phyloP scores from a whole-genome alignment of 2,329 filamentous ascomycete species.

The Fusarium praegraminearum region DNA sequence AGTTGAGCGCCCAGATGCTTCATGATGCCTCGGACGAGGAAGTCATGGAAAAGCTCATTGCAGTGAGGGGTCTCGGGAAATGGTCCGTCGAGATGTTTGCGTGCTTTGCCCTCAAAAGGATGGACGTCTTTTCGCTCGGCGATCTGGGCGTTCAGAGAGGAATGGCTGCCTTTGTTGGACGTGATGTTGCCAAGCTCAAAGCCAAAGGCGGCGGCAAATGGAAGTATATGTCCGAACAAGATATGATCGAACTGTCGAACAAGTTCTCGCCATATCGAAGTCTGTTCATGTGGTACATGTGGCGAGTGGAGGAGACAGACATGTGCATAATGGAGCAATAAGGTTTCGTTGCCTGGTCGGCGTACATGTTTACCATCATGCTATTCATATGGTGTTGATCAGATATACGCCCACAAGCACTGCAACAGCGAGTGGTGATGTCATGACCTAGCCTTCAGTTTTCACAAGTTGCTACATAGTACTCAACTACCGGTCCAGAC shows the following conservation, averaged over 20 bases:
- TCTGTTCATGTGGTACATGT: slow-evolving; percentile 99
- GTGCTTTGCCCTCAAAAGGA: slow-evolving; percentile 91
- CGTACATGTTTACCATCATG: slow-evolving; percentile 26
- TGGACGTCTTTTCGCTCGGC: slow-evolving; percentile 93
- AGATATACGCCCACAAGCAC: slow-evolving; percentile 4
- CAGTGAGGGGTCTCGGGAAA: slow-evolving; percentile 85
- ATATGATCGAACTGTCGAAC: slow-evolving; percentile 87
- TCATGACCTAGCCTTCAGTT: slow-evolving; percentile 22
- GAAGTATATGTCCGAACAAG: slow-evolving; percentile 96
- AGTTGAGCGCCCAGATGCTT: slow-evolving; percentile 81
- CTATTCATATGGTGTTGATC: slow-evolving; percentile 17
- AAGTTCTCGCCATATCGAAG: slow-evolving; percentile 89
- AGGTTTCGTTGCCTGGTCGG: slow-evolving; percentile 32
- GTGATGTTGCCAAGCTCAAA: slow-evolving; percentile 87
- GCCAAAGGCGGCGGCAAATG: slow-evolving; percentile 84
- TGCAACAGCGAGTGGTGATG: slow-evolving; percentile 33
- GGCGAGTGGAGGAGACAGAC: slow-evolving; percentile 85
- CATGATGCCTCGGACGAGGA: slow-evolving; percentile 86
- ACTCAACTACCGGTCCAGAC: slow-evolving; percentile 22
- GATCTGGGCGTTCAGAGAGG: slow-evolving; percentile 95
- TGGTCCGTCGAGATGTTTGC: slow-evolving; percentile 99
- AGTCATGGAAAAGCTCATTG: slow-evolving; percentile 82
- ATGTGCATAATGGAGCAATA: slow-evolving; percentile 67
- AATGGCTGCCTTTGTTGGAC: slow-evolving; percentile 88
- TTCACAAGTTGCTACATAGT: not conserved